Conservation (phyloP, 371 early-diverging fungal genomes). For the Mucor racemosus region DNA sequence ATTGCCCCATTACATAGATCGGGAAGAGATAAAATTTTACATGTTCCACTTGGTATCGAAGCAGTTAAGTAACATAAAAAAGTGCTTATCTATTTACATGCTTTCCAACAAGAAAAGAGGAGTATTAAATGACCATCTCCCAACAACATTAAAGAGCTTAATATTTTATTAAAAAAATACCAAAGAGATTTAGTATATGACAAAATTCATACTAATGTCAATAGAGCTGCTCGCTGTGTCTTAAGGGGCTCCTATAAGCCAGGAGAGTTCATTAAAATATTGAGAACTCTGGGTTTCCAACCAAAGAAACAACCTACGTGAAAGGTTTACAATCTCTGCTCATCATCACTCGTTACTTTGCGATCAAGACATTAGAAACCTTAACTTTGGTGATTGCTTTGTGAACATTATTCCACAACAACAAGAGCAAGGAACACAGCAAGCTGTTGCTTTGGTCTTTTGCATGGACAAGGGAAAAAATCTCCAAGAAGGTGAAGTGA, state of each 20-base stretch:
- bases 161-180: neutral
- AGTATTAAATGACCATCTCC: no score
- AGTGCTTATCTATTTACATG: no score
- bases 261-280: neutral
- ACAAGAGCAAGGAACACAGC: conserved; percentile 1
- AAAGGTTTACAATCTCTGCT: conserved; percentile 3
- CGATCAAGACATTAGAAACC: conserved; percentile 8
- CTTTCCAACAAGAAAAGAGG: no score
- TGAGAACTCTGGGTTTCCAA: conserved; percentile 39
- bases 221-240: conserved; percentile 7
- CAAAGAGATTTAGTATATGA: neutral
- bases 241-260: conserved; percentile 18
- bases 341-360: conserved; percentile 16
- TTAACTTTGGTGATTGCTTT: conserved; percentile 15
- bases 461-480: conserved; percentile 2
- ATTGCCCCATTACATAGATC: no score
- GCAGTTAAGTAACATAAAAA: no score
- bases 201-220: neutral
- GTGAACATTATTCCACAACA: neutral
- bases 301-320: neutral
- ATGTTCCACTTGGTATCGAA: no score
- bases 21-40: no score
- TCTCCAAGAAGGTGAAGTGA: conserved; percentile 11
- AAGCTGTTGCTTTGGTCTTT: conserved; percentile 4
- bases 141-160: no score